Percentiles rank a stretch among this genome's conserved stretches.
Evolutionary conservation across 2,329 filamentous ascomycete genomes (phyloP).

Genomic region (Nothopassalora personata): DNA sequence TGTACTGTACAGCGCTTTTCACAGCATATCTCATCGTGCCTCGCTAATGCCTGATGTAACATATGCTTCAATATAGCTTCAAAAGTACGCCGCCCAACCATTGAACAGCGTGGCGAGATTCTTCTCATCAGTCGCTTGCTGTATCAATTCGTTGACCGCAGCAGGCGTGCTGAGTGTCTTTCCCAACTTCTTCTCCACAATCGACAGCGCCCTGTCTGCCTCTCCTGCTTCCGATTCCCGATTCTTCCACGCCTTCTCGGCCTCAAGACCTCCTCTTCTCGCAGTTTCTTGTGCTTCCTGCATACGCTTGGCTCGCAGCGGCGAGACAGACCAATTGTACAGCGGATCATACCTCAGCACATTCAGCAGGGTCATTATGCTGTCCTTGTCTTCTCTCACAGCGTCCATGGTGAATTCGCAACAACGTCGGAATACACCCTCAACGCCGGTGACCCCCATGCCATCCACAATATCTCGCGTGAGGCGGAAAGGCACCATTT

Average conservation of each 20-base stretch:
- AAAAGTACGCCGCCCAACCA: conserved; percentile 32
- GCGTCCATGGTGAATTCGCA: conserved; percentile 97
- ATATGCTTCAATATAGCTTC: background rate
- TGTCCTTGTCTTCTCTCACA: conserved; percentile 88
- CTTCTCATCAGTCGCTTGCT: conserved; percentile 86
- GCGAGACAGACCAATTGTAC: conserved; percentile 89
- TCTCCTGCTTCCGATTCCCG: conserved; percentile 60
- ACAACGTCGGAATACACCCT: conserved; percentile 94
- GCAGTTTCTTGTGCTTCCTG: conserved; percentile 58
- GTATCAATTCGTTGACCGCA: conserved; percentile 94
- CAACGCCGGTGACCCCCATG: conserved; percentile 91
- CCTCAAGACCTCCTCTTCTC: conserved; percentile 32
- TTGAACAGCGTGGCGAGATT: conserved; percentile 83
- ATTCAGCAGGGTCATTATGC: conserved; percentile 97
- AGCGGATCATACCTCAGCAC: conserved; percentile 96
- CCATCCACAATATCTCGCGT: conserved; percentile 94
- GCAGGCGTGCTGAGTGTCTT: conserved; percentile 92
- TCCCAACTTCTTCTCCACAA: conserved; percentile 92
- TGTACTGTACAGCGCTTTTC: background rate
- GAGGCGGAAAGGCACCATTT: conserved; percentile 90
- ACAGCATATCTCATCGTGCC: background rate
- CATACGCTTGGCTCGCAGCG: conserved; percentile 60
- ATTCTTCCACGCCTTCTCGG: conserved; percentile 35
- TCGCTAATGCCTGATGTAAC: background rate
- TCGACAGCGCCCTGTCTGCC: conserved; percentile 82